Evolutionary conservation across 2,329 filamentous ascomycete genomes (phyloP).

Genomic region (Stylonectria norvegica): DNA sequence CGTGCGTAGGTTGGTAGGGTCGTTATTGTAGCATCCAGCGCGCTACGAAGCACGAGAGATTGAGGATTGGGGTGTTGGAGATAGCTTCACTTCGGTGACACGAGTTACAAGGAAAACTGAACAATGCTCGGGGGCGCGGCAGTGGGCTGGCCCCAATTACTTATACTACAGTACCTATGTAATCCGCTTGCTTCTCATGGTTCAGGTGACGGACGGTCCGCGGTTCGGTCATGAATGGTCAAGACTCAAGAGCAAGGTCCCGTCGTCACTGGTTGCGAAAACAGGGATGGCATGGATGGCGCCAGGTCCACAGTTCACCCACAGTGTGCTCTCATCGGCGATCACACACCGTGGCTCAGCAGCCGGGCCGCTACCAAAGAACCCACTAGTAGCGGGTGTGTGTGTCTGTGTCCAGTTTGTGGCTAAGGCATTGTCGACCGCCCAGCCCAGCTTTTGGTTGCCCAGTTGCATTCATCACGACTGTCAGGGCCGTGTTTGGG

Average conservation of each 20-base stretch:
- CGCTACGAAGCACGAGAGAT: no score
- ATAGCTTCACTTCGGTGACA: neutral
- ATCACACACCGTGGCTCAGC: conserved; percentile 20
- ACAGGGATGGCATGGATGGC: conserved; percentile 26
- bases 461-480: no score
- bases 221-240: conserved; percentile 6
- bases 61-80: no score
- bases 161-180: no score
- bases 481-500: no score
- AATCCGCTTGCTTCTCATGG: conserved; percentile 1
- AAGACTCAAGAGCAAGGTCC: no score
- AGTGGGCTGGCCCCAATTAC: conserved; percentile 4
- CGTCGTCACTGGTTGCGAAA: conserved; percentile 26
- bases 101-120: neutral
- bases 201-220: conserved; percentile 27
- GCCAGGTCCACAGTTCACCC: conserved; percentile 21
- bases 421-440: no score
- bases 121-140: neutral
- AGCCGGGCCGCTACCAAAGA: neutral
- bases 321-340: conserved; percentile 8
- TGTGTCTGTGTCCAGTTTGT: no score
- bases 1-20: neutral
- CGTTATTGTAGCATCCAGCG: conserved; percentile 11
- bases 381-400: no score
- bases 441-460: no score